Evolutionary conservation across 352 stramenopile genomes (phyloP), one percentile per base, ranked within the genome.

Genomic region (Pythium vanterpoolii): DNA sequence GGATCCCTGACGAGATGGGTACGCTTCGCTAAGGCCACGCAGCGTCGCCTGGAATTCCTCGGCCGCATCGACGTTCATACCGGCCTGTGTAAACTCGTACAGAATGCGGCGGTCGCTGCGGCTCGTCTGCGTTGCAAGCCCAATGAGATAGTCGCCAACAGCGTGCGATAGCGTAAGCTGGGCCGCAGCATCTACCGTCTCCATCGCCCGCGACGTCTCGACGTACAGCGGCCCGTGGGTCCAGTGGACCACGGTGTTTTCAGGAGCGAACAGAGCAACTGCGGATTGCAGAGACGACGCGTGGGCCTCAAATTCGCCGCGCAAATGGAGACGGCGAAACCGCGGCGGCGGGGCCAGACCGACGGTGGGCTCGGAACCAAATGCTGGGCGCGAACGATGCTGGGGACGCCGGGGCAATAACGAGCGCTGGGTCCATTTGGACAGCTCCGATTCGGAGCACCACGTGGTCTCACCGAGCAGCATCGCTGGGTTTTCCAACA

Each of bases 61-160:
- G 0, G 80, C 49, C 1, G 78, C 85, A 45, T 94, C 85, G 1
- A 74, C 61, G 60, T 73, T 87, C 85, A 94, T 91, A 4, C 85
- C 85, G 7, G 75, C 68, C 47, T 79, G 70, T 13, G 74, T 86
- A 47, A 87, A 94, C 60, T 94, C 82, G 61, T 86, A 88, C 30
- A 89, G 54, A 6, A 89, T 76, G 28, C 85, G 79, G 23, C 75
- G 78, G 61, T 92, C 77, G 19, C 50, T 78, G 31, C 53, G 66
- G 33, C 66, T 56, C 8, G 73, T 68, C 23, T 62, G 68, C 28
- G 68, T 65, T 28, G 71, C 75, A 26, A 88, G 54, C 21, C 60
- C 40, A 3, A 27, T 54, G n/a, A 94, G 53, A 40, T 85, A 92
- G 7, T 62, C 31, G 14, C 76, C 78, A 13, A 80, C 64, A 24